These are phyloP conservation scores for Medicago arabica DNA, from an alignment of 306 rosid species.

Conservation along the genomic window DNA sequence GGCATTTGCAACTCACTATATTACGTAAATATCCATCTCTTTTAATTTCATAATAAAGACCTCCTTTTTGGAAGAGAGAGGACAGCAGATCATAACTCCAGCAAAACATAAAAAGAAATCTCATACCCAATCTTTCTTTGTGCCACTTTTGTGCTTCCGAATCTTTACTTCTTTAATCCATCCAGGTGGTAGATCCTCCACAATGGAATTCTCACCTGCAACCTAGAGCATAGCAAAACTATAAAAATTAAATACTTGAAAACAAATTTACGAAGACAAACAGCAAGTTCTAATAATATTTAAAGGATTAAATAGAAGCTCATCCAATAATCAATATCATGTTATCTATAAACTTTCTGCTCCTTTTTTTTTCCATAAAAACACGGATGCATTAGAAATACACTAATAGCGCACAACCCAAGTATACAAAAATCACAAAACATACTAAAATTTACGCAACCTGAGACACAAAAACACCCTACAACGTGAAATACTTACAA, in stretches of 20 bases:
- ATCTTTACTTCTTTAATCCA: constrained; percentile 74
- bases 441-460: neutral
- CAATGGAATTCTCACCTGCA: constrained; percentile 57
- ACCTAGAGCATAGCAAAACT: constrained; percentile 54
- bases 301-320: constrained; percentile 25
- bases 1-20: constrained; percentile 27
- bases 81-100: constrained; percentile 16
- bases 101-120: constrained; percentile 35
- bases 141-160: constrained; percentile 49
- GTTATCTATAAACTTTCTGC: constrained; percentile 10
- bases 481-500: constrained; percentile 3
- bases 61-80: constrained; percentile 17
- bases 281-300: constrained; percentile 23
- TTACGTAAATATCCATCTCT: neutral
- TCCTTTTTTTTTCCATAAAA: constrained; percentile 19
- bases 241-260: constrained; percentile 35
- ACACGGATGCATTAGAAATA: constrained; percentile 17
- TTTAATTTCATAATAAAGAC: constrained; percentile 13
- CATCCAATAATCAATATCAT: constrained; percentile 31
- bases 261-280: constrained; percentile 34
- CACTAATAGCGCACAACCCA: constrained; percentile 6
- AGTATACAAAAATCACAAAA: constrained; percentile 26
- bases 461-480: constrained; percentile 26
- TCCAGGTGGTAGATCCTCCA: constrained; percentile 80
- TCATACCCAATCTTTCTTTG: constrained; percentile 54